These are phyloP conservation scores for Senna tora DNA, from an alignment of 306 rosid genomes.

Conservation along the genomic window DNA sequence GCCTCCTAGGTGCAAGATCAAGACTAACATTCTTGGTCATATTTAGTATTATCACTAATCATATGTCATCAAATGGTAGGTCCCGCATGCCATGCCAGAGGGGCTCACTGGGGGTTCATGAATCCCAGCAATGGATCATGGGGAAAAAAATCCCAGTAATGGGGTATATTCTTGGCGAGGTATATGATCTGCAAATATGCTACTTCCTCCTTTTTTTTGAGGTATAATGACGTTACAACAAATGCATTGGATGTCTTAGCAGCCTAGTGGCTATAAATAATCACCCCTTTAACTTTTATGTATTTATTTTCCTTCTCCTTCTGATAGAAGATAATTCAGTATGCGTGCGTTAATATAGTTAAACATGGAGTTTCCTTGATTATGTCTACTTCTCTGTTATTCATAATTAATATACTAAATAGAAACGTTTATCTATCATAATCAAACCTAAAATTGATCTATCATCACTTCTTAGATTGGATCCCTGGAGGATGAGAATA, in stretches of 20 bases:
- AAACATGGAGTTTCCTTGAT: neutral
- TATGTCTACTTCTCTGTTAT: neutral
- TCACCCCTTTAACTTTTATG: neutral
- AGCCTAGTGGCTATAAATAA: neutral
- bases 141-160: neutral
- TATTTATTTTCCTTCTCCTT: too few species aligned
- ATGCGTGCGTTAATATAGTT: neutral
- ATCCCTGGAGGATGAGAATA: too few species aligned
- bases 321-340: neutral
- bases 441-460: neutral
- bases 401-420: neutral
- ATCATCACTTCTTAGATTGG: too few species aligned
- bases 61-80: slow-evolving; percentile 34
- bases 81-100: slow-evolving; percentile 24
- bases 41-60: too few species aligned
- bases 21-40: too few species aligned
- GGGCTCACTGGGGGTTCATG: neutral
- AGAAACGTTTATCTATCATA: neutral
- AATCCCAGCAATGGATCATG: neutral
- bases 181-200: slow-evolving; percentile 29
- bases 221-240: neutral
- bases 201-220: slow-evolving; percentile 17
- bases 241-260: neutral
- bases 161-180: slow-evolving; percentile 38
- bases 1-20: too few species aligned